Base-by-base conservation (phyloP, 1,139 yeast genomes). In the Yamadazyma conglobata region DNA sequence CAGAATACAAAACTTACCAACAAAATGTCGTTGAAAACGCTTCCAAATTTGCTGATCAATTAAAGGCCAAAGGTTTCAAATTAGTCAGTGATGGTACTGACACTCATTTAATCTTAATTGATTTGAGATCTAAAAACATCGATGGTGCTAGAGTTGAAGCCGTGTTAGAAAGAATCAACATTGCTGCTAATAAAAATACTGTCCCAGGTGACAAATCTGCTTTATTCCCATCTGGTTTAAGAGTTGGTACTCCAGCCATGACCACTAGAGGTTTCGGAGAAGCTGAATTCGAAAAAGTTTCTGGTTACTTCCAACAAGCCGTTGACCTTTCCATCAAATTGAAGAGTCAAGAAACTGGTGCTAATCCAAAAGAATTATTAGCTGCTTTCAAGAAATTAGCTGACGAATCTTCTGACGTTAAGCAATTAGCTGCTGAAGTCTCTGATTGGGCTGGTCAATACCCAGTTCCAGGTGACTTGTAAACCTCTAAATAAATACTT, bases 231-330 rank as follows among this genome's bases (percentile, higher is more conserved):
- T 86, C 94, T 32, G 97, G 97, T 46, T 72, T 89, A 52, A 83
- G 97, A 71, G 87, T 89, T 38, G 97, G 97, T 48, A 86, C 97
- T 26, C 97, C 97, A 36, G 96, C 96, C 37, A 89, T 89, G 97
- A 84, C 96, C 42, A 87, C 96, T 31, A 82, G 97, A 70, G 96
- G 96, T 17, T 82, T 89, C 50, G 81, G 83, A 25, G 76, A 74
- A 41, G 73, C 63, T 27, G 96, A 89, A 50, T 89, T 89, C 50
- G 77, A 69, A 43, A 72, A 76, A 54, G 91, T 89, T 36, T 85
- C 89, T 16, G 75, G 71, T 37, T 87, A 77, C 67, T 81, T 89
- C 56, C 82, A 83, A 54, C 66, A 64, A 47, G 95, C 96, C 18
- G 93, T 85, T 38, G 73, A 77, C 16, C 64, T 82, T 40, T 71